Conservation (phyloP, 2,329 filamentous ascomycete species). For the Paradendryphiella salina region DNA sequence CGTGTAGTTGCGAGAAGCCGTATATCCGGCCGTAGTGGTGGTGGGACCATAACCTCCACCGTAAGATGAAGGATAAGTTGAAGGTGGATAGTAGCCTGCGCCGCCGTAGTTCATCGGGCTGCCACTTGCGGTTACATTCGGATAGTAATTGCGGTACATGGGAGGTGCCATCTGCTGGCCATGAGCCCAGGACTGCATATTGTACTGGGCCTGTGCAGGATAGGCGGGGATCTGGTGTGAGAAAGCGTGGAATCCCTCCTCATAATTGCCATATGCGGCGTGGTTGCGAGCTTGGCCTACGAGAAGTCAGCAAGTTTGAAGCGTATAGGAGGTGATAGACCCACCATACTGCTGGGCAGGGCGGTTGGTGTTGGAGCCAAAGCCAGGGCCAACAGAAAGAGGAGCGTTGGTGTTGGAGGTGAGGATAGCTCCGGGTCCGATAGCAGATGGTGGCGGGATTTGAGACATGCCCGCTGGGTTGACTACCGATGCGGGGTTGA, state of each 20-base stretch:
- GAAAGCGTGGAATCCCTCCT: conserved; percentile 37
- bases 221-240: conserved; percentile 39
- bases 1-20: conserved; percentile 16
- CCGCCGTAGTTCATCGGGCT: conserved; percentile 41
- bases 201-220: conserved; percentile 27
- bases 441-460: conserved; percentile 44
- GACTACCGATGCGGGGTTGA: conserved; percentile 90
- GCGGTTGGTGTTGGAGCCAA: conserved; percentile 33
- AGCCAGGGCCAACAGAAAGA: conserved; percentile 40
- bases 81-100: conserved; percentile 38
- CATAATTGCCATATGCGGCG: conserved; percentile 26
- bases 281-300: conserved; percentile 26
- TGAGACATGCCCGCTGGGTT: conserved; percentile 41
- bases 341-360: conserved; percentile 36
- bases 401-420: conserved; percentile 26
- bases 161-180: conserved; percentile 28
- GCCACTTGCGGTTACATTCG: conserved; percentile 28
- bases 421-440: conserved; percentile 45
- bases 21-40: conserved; percentile 20
- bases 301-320: conserved; percentile 13
- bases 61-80: conserved; percentile 28
- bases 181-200: conserved; percentile 34
- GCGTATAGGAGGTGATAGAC: neutral
- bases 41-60: conserved; percentile 26
- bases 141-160: conserved; percentile 28